phyloP scores from a whole-genome alignment of 2,329 filamentous ascomycete species.

The Alternaria panax region DNA sequence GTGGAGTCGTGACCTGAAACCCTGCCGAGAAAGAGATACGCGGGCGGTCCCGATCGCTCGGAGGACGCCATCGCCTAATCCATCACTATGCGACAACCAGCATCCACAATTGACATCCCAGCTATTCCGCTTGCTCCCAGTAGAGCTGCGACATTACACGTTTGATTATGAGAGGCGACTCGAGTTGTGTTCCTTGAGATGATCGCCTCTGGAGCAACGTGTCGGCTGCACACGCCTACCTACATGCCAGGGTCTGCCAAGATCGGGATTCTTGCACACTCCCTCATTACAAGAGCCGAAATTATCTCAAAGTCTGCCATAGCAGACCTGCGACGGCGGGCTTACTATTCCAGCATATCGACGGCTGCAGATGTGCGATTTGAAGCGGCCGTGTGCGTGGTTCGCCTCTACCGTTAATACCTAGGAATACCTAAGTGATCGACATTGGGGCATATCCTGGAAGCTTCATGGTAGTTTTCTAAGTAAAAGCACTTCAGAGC shows the following conservation, averaged over 20 bases:
- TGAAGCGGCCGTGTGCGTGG: too few relatives aligned
- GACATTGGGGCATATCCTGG: neutral
- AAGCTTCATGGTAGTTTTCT: neutral
- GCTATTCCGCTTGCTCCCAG: neutral
- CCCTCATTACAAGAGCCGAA: neutral
- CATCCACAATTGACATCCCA: neutral
- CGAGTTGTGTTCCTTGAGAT: neutral
- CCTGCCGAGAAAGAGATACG: conserved; percentile 15
- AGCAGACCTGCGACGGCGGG: neutral
- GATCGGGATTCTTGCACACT: neutral
- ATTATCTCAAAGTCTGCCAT: neutral
- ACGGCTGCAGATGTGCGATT: neutral
- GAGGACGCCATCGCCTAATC: conserved; percentile 9
- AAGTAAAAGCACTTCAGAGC: neutral
- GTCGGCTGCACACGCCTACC: neutral
- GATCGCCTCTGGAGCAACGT: neutral
- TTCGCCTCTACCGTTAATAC: too few relatives aligned
- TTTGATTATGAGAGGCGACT: neutral
- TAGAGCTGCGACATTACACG: neutral
- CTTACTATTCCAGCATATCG: neutral
- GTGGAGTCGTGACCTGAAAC: conserved; percentile 25
- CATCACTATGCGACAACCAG: neutral
- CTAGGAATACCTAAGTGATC: too few relatives aligned
- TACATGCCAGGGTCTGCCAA: neutral
- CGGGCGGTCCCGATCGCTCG: conserved; percentile 36